Evolutionary conservation across 192 early-diverging fungal genomes (phyloP), one percentile per base, ranked within the genome.

Genomic region (Coemansia sp.): DNA sequence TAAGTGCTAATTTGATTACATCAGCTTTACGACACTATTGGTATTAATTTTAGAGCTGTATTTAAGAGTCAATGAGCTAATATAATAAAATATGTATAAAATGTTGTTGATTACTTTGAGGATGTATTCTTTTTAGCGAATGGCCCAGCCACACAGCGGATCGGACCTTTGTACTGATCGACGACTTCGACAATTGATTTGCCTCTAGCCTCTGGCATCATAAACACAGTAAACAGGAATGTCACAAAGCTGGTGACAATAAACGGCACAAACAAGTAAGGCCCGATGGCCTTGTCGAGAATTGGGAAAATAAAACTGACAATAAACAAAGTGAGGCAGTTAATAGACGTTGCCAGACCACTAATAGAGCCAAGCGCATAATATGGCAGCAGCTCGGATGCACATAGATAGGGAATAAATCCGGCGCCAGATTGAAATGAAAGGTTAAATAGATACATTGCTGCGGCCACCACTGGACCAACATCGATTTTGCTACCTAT

Each of bases 341-440:
- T 92, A 27, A 84, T 59, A 1, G 88, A 81, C 14, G 89, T 63
- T 2, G 85, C 88, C 61, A 89, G 59, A 2, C 88, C 85, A 21
- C 83, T 81, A 2, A 89, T 88, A 60, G 84, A 86, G 17, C 87
- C 86, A 4, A 86, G 83, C 0, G 84, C 89, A 19, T 73, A 70
- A 19, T 87, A 89, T n/a, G 89, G 89, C 1, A 92, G 85, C 12
- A 92, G 61, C 73, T 92, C 90, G 14, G 89, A 87, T 5, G 86
- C 85, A 15, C 88, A 86, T 25, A 92, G 60, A 48, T 90, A 96
- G 2, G 94, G 90, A 56, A 96, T 91, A n/a, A 90, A 89, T 3
- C 94, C 94, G 87, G 70, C 45, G 85, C 94, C 62, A 89, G 81
- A 9, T 85, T 91, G 84, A 89, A 96, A 91, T 14, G 93, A 92